These are phyloP conservation scores for Nicotiana paniculata DNA, from an alignment of 257 asterid species.

Conservation along the genomic window DNA sequence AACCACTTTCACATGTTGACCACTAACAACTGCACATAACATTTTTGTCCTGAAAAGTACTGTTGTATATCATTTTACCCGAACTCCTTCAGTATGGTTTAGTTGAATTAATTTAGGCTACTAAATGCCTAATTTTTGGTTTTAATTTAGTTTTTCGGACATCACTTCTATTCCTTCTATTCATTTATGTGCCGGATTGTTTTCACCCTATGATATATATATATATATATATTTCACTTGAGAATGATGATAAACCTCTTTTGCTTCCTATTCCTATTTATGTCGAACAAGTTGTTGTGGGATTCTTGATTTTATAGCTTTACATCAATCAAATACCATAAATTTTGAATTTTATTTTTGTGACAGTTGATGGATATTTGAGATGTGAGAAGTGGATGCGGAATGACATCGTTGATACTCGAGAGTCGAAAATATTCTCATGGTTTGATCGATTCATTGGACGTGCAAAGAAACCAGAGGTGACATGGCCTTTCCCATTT, in stretches of 20 bases:
- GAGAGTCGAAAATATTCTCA: constrained; percentile 27
- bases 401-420: constrained; percentile 7
- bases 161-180: too few species aligned
- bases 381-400: constrained; percentile 9
- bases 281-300: not conserved
- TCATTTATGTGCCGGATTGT: too few species aligned
- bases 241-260: not conserved
- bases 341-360: not conserved
- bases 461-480: constrained; percentile 72
- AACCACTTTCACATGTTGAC: too few species aligned
- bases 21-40: too few species aligned
- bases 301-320: not conserved
- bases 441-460: constrained; percentile 78
- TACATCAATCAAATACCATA: not conserved
- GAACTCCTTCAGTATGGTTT: too few species aligned
- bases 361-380: constrained; percentile 17
- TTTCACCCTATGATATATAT: too few species aligned
- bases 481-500: constrained; percentile 57
- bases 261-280: not conserved
- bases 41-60: too few species aligned
- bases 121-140: too few species aligned
- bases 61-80: too few species aligned
- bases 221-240: not conserved
- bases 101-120: too few species aligned
- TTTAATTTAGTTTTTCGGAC: too few species aligned